Percentiles rank a stretch among this genome's conserved stretches.
Conservation (phyloP, 2,329 filamentous ascomycete genomes). For the Aschersonia sp. region DNA sequence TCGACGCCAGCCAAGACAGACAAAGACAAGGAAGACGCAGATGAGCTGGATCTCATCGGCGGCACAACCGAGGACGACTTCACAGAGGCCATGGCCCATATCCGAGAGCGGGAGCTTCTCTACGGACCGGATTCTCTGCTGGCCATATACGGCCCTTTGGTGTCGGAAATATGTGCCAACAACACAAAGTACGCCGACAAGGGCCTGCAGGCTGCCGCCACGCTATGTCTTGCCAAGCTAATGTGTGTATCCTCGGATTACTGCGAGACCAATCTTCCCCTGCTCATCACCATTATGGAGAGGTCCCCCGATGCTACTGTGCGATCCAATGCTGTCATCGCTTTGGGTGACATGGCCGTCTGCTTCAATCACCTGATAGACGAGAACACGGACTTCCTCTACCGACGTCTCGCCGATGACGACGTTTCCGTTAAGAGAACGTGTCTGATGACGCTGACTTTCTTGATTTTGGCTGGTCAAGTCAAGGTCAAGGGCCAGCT, state of each 20-base stretch:
- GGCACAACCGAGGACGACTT: slow-evolving; percentile 93
- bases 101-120: slow-evolving; percentile 69
- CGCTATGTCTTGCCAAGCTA: slow-evolving; percentile 87
- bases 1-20: slow-evolving; percentile 29
- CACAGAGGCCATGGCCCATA: slow-evolving; percentile 71
- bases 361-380: slow-evolving; percentile 99
- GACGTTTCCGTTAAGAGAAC: slow-evolving; percentile 90
- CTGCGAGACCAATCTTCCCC: slow-evolving; percentile 81
- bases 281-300: slow-evolving; percentile 97
- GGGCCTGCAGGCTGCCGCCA: slow-evolving; percentile 83
- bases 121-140: slow-evolving; percentile 75
- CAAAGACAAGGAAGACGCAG: slow-evolving; percentile 47
- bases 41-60: slow-evolving; percentile 91
- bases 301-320: slow-evolving; percentile 84
- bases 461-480: slow-evolving; percentile 90
- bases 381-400: slow-evolving; percentile 97
- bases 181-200: slow-evolving; percentile 86
- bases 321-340: slow-evolving; percentile 90
- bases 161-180: slow-evolving; percentile 86
- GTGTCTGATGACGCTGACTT: slow-evolving; percentile 95
- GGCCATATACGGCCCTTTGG: slow-evolving; percentile 81
- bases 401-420: slow-evolving; percentile 77
- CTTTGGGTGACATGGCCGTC: slow-evolving; percentile 95
- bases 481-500: slow-evolving; percentile 99
- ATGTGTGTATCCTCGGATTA: slow-evolving; percentile 98